Percentiles rank a stretch among this genome's conserved stretches.
These are phyloP conservation scores for Ogataea saltuana DNA, from an alignment of 805 yeast genomes.

Conservation along the genomic window DNA sequence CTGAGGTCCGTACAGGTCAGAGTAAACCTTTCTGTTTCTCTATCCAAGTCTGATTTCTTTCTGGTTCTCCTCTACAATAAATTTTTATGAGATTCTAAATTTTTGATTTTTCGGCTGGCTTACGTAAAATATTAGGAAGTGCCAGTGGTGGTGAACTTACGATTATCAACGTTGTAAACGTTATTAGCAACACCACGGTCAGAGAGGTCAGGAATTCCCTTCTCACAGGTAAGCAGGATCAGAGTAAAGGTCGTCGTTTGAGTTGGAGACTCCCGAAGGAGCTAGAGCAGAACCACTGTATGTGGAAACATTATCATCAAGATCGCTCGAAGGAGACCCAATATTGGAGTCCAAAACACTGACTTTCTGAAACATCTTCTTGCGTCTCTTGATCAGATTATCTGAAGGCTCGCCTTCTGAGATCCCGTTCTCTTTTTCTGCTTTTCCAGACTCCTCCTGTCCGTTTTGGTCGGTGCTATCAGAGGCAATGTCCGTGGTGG, in stretches of 20 bases:
- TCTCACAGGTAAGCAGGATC: too few species aligned
- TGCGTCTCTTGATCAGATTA: conserved; percentile 25
- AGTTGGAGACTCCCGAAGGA: conserved; percentile 19
- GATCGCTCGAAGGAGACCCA: conserved; percentile 34
- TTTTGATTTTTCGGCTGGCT: too few species aligned
- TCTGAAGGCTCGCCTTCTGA: conserved; percentile 8
- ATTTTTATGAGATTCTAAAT: conserved; percentile 4
- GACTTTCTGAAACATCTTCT: conserved; percentile 20
- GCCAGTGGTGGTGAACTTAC: too few species aligned
- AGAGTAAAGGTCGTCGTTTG: conserved; percentile 18
- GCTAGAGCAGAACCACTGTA: conserved; percentile 32
- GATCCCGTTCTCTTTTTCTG: conserved; percentile 5
- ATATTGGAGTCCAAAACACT: conserved; percentile 25
- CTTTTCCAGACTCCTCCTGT: conserved; percentile 5
- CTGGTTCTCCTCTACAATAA: conserved; percentile 1
- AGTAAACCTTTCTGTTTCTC: too few species aligned
- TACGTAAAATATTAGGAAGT: background rate
- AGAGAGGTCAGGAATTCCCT: too few species aligned
- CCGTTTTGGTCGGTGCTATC: conserved; percentile 12
- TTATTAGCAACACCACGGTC: background rate
- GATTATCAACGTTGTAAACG: background rate
- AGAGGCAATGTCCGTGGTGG: conserved; percentile 12
- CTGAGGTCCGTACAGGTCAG: too few species aligned
- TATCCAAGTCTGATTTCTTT: too few species aligned
- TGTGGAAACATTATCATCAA: conserved; percentile 35